Evolutionary conservation across 2,329 filamentous ascomycete genomes (phyloP), one percentile per base, ranked within the genome.

Genomic region (Ophiostoma pallidulum): DNA sequence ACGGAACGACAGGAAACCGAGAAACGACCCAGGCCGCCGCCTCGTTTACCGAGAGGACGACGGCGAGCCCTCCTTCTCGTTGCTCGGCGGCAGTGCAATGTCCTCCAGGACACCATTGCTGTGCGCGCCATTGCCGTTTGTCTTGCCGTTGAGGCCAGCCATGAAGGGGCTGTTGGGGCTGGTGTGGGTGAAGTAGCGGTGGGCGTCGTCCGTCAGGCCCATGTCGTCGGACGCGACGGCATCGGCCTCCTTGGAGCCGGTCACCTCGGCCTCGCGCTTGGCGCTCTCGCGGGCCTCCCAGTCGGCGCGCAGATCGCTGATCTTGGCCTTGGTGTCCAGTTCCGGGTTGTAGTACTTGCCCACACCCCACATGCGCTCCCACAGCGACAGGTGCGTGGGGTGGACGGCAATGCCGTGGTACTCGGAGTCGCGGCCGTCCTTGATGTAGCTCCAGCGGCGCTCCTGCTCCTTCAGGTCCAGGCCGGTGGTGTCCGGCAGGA

Each of bases 391-490:
- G 62, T 97, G 91, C 64, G 84, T 78, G 41, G 87, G 84, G 72
- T 97, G 89, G 51, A 97, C 81, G 51, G 91, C 91, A 46, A 95
- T 82, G 56, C 91, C 91, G 68, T 95, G 90, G 71, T 97, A 97
- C 41, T 96, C 87, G 26, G 79, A 53, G 56, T 82, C 82, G 51
- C 80, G 80, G 52, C 88, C 89, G 3, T 78, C 72, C 51, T 87
- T 83, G 63, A 97, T 87, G 68, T 84, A 96, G 48, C 74, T 69
- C 90, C 91, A 97, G 60, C 91, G 82, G 54, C 91, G 86, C 69
- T 97, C 91, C 69, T 96, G 90, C 67, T 97, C 91, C 74, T 95
- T 94, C 53, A 97, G 80, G 63, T 97, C 91, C 33, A 97, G 84
- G 48, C 91, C 91, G 9, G 90, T 96, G 58, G 91, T 97, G 64